Base-by-base conservation (phyloP, 192 early-diverging fungal species). In the Ambispora gerdemannii region DNA sequence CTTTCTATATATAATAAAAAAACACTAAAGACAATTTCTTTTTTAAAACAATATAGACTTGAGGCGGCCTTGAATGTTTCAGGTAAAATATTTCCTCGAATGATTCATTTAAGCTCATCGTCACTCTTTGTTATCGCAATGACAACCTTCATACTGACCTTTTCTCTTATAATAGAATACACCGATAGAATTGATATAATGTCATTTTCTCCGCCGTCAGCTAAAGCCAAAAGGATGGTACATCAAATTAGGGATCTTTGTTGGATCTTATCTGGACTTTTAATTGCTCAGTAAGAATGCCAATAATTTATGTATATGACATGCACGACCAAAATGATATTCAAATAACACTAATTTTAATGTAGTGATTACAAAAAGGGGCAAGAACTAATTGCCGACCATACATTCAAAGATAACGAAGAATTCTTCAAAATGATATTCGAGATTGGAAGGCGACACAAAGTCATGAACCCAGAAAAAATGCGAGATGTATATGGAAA, bases 401-500 rank as follows among this genome's bases (percentile, higher is more conserved):
- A 81, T 67, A 72, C 56, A 11, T 86, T 76, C 71, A 89, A 84
- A 51, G 87, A 90, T 34, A 93, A 94, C 74, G 87, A 87, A 38
- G 87, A 88, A 34, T 93, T 93, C 52, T 94, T 86, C 75, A 89
- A 91, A 65, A 81, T 78, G 35, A 83, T 94, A 20, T 86, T 86
- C 66, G 84, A 86, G 69, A 83, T 86, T 76, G 84, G 84, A 27
- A 82, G 92, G 63, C 86, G 92, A 56, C 90, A 94, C 75, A 94
- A 94, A 79, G 90, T 93, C 74, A 92, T 91, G 90, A 92, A 94
- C 71, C 97, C 97, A 0, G 97, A 98, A 74, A 95, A 95, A 77
- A 97, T 98, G 95, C 84, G 97, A 63, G 81, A 85, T 63, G 91
- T 92, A 25, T 98, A 98, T 75, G 97, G 97, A 52, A 98, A 98